Evolutionary conservation across 305 asterid species (phyloP).

Genomic region (Solanum hybrid): DNA sequence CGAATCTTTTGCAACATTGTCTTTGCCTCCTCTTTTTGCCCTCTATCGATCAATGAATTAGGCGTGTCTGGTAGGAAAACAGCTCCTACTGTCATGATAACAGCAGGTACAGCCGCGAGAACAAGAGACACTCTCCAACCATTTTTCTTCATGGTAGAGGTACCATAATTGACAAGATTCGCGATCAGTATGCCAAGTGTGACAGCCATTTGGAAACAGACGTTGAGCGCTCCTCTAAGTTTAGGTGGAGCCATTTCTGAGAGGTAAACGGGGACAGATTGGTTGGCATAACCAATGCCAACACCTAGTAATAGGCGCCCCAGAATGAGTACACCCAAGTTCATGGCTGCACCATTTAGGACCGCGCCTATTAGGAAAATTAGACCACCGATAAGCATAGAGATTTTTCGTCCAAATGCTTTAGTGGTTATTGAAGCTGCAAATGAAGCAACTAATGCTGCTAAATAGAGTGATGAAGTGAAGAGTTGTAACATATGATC

Average conservation of each 20-base stretch:
- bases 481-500: slow-evolving; percentile 42
- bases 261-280: slow-evolving; percentile 58
- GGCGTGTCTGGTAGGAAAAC: slow-evolving; percentile 62
- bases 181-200: slow-evolving; percentile 52
- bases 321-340: slow-evolving; percentile 42
- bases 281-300: slow-evolving; percentile 63
- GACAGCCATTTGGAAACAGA: slow-evolving; percentile 56
- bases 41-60: slow-evolving; percentile 46
- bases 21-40: slow-evolving; percentile 26
- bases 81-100: slow-evolving; percentile 43
- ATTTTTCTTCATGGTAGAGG: slow-evolving; percentile 27
- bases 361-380: slow-evolving; percentile 41
- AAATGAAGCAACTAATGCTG: slow-evolving; percentile 55
- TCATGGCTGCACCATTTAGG: slow-evolving; percentile 38
- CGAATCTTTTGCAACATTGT: slow-evolving; percentile 34
- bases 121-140: slow-evolving; percentile 67
- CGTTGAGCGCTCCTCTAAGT: slow-evolving; percentile 55
- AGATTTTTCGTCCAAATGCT: slow-evolving; percentile 37
- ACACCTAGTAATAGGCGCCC: slow-evolving; percentile 65
- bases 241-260: slow-evolving; percentile 72
- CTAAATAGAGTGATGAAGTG: slow-evolving; percentile 61
- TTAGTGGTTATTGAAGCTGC: slow-evolving; percentile 47
- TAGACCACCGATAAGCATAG: slow-evolving; percentile 46
- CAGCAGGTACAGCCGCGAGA: slow-evolving; percentile 51
- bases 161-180: slow-evolving; percentile 46